Percentiles rank a stretch among this genome's conserved stretches.
These are phyloP conservation scores for Paraphaeosphaeria sporulosa DNA, from an alignment of 2,329 filamentous ascomycete species.

Conservation along the genomic window DNA sequence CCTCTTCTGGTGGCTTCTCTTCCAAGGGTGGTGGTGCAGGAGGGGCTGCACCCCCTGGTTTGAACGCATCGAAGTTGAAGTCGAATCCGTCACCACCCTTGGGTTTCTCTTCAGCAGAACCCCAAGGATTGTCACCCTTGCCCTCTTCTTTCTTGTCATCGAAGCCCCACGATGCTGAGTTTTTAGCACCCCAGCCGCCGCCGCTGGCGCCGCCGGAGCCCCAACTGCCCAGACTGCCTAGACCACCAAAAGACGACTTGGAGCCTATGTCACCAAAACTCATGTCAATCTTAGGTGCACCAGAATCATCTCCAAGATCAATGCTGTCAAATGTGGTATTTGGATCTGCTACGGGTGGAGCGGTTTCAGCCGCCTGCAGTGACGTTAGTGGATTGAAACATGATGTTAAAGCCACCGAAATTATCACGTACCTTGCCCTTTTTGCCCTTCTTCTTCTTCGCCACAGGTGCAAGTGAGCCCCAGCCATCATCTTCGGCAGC, in stretches of 20 bases:
- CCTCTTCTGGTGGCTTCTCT: slow-evolving; percentile 37
- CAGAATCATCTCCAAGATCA: slow-evolving; percentile 51
- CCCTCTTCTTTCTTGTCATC: slow-evolving; percentile 39
- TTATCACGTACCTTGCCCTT: slow-evolving; percentile 48
- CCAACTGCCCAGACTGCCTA: slow-evolving; percentile 37
- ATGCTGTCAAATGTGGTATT: slow-evolving; percentile 57
- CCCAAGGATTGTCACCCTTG: slow-evolving; percentile 44
- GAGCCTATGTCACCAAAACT: slow-evolving; percentile 49
- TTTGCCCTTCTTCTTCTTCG: slow-evolving; percentile 49
- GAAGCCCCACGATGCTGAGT: slow-evolving; percentile 34
- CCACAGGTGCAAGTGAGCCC: slow-evolving; percentile 30
- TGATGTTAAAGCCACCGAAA: slow-evolving; percentile 41
- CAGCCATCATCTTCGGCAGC: slow-evolving; percentile 42
- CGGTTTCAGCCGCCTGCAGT: slow-evolving; percentile 37
- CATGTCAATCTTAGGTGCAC: slow-evolving; percentile 57
- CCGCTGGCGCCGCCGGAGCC: slow-evolving; percentile 32
- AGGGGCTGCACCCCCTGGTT: slow-evolving; percentile 17
- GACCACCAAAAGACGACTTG: slow-evolving; percentile 36
- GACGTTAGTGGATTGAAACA: slow-evolving; percentile 39
- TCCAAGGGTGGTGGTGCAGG: slow-evolving; percentile 25
- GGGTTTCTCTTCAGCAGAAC: slow-evolving; percentile 44
- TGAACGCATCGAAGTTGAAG: slow-evolving; percentile 47
- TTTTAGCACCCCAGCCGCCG: slow-evolving; percentile 36
- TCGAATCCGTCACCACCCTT: slow-evolving; percentile 45
- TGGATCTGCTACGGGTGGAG: slow-evolving; percentile 38